phyloP scores from a whole-genome alignment of 2,329 filamentous ascomycete genomes.

The Pseudopyricularia cyperi region DNA sequence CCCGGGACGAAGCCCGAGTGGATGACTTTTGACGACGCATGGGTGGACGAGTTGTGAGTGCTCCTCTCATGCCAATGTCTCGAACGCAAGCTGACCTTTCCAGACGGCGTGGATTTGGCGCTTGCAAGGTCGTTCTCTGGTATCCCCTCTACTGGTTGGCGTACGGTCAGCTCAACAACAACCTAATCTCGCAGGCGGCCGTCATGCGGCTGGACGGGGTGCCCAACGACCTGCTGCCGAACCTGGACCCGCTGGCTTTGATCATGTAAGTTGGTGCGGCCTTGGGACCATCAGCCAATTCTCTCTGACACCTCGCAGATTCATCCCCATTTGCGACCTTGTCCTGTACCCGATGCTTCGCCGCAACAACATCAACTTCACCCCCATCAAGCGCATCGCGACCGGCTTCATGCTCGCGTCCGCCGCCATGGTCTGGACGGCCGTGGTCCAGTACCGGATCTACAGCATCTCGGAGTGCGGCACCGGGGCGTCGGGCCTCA shows the following conservation, averaged over 20 bases:
- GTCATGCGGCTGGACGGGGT: constrained; percentile 56
- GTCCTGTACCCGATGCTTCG: constrained; percentile 58
- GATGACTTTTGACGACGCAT: constrained; percentile 61
- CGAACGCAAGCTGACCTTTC: neutral
- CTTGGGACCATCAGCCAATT: no score
- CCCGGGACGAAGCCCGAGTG: constrained; percentile 4
- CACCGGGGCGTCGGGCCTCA: constrained; percentile 23
- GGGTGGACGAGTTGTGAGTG: constrained; percentile 58
- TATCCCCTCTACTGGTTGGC: constrained; percentile 50
- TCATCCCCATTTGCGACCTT: constrained; percentile 59
- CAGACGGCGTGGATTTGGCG: constrained; percentile 47
- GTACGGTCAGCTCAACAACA: constrained; percentile 48
- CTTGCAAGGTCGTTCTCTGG: constrained; percentile 61
- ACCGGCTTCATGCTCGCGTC: constrained; percentile 54
- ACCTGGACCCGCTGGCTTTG: constrained; percentile 63
- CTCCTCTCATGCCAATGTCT: neutral
- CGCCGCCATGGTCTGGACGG: constrained; percentile 45
- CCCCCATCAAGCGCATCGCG: constrained; percentile 64
- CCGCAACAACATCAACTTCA: constrained; percentile 51
- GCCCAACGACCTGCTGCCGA: constrained; percentile 67
- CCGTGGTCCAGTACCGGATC: constrained; percentile 47
- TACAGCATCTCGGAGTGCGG: constrained; percentile 53
- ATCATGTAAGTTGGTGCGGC: constrained; percentile 32
- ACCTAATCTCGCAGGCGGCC: constrained; percentile 49
- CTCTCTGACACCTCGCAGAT: constrained; percentile 13